Base-by-base conservation (phyloP, 2,329 filamentous ascomycete genomes). In the Pseudocercospora macadamiae region DNA sequence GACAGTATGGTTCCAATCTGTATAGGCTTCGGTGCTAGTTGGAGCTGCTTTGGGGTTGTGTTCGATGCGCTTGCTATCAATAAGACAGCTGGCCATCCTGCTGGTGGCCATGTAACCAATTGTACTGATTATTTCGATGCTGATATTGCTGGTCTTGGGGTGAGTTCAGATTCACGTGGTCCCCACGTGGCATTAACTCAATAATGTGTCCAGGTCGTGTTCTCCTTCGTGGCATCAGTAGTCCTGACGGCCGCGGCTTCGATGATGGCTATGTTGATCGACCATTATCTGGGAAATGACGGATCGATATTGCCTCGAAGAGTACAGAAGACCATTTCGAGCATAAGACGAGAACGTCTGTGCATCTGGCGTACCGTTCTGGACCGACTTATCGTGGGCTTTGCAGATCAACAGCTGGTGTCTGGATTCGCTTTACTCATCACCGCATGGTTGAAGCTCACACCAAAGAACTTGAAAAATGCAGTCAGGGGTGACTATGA, bases 341-440 rank as follows among this genome's bases (percentile, higher is more conserved):
- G 21, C 9, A 14, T 45, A 19, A 2, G 45, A 34, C 23, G 42
- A 26, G n/a, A 25, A 30, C 44, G 45, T 1, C 25, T 56, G 12
- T 16, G 18, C 9, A n/a, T 55, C 10, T 59, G 51, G 57, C 57
- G 57, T 2, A 32, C 51, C 19, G 51, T 59, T 9, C 23, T 59
- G 1, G 44, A 55, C 12, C 9, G 44, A 3, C 51, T 59, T 1
- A 37, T 55, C 23, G 30, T 55, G 3, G 26, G 37, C 12, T 55
- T 55, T 26, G 57, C 57, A 5, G 51, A 59, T 21, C 57, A 59
- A 36, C 57, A 55, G 19, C 44, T 59, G 12, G 39, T 59, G 4
- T 48, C 57, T n/a, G 44, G 57, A 9, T 55, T 59, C 23, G 36
- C 57, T 23, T 16, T 55, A 4, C 14, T 59, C 9, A 26, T 51